Evolutionary conservation across 164 flowering plant genomes (phyloP).

Genomic region (Sextonia rubra): DNA sequence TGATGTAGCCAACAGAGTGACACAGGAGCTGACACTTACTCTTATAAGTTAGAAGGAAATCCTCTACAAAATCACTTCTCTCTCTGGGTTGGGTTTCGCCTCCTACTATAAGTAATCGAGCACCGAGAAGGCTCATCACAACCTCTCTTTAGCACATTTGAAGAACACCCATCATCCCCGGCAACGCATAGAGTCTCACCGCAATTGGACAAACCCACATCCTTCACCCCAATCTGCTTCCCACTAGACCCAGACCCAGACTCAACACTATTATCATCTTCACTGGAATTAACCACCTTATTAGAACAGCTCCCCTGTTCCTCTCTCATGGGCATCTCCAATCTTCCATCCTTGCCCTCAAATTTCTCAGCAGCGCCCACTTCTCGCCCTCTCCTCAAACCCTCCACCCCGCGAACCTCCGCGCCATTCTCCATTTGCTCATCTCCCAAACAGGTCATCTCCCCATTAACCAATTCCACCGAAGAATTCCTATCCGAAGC

Average conservation of each 20-base stretch:
- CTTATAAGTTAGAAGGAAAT: constrained; percentile 17
- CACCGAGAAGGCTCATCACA: constrained; percentile 19
- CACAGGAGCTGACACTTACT: no score
- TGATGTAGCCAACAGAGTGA: no score
- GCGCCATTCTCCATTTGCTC: constrained; percentile 2
- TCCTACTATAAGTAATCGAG: constrained; percentile 25
- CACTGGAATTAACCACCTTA: constrained; percentile 19
- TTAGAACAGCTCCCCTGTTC: constrained; percentile 36
- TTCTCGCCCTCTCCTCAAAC: neutral
- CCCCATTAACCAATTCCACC: neutral
- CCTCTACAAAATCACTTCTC: constrained; percentile 1
- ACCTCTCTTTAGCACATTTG: constrained; percentile 1
- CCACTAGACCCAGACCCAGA: constrained; percentile 17
- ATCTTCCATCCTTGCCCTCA: constrained; percentile 7
- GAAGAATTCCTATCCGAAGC: constrained; percentile 9
- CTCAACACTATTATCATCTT: constrained; percentile 22
- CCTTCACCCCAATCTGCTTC: constrained; percentile 2
- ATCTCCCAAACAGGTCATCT: neutral
- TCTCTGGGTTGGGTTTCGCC: neutral
- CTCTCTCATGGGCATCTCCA: constrained; percentile 20
- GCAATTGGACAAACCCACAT: constrained; percentile 5
- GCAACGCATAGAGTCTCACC: neutral
- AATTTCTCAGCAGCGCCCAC: constrained; percentile 2
- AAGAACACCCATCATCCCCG: constrained; percentile 6
- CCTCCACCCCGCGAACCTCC: constrained; percentile 1